Conservation (phyloP, 768 basidiomycete species). For the Mycena belliarum region DNA sequence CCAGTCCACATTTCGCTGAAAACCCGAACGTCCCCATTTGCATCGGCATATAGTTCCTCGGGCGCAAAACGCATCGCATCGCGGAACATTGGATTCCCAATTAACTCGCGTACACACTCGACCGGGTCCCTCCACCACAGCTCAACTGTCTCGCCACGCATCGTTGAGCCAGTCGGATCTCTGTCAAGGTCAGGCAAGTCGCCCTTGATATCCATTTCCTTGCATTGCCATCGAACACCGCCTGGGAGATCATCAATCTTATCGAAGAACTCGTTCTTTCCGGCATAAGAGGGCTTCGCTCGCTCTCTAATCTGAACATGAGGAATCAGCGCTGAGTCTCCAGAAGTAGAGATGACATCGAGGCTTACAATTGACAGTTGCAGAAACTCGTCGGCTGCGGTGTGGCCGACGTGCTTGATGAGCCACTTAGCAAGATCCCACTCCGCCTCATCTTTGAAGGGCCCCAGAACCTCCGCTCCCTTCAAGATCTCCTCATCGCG, state of each 20-base stretch:
- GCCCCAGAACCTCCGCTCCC: conserved; percentile 23
- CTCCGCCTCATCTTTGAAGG: conserved; percentile 30
- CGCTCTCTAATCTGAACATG: background rate
- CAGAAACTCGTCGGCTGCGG: conserved; percentile 26
- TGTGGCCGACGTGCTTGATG: conserved; percentile 30
- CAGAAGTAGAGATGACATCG: too few relatives aligned
- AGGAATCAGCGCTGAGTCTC: too few relatives aligned
- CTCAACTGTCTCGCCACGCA: conserved; percentile 20
- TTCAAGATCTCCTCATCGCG: conserved; percentile 8
- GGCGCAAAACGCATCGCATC: conserved; percentile 27
- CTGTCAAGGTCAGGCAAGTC: conserved; percentile 11
- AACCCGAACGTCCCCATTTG: background rate
- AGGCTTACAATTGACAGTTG: background rate
- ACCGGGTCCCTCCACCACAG: conserved; percentile 28
- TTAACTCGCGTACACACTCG: conserved; percentile 25
- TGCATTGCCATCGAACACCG: conserved; percentile 25
- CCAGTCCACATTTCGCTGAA: conserved; percentile 31
- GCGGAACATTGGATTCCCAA: conserved; percentile 29
- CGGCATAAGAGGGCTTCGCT: background rate
- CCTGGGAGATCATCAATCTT: conserved; percentile 23
- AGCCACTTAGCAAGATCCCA: conserved; percentile 36
- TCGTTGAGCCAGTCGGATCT: conserved; percentile 2
- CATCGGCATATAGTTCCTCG: conserved; percentile 13
- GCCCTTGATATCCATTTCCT: conserved; percentile 20
- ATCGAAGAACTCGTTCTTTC: conserved; percentile 18